Base-by-base conservation (phyloP, 2,329 filamentous ascomycete genomes). In the Fusarium kyushuense region DNA sequence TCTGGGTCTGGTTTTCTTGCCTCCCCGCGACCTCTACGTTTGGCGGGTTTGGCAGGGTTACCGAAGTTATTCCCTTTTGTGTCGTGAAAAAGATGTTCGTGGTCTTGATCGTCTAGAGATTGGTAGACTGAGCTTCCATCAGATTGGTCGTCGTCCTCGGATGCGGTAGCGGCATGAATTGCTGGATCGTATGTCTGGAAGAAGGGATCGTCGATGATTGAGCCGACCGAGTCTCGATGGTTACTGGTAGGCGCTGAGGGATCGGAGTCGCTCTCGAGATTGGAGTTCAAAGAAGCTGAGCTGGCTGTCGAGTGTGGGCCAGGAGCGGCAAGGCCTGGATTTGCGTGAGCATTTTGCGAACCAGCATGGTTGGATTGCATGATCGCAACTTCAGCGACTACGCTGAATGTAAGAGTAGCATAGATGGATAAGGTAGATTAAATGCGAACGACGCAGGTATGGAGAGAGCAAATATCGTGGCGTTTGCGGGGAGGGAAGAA, bases 181-280 rank as follows among this genome's bases (percentile, higher is more conserved):
- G 74, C 67, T 32, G 69, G 70, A 74, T 83, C 77, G 67, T 83
- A 82, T 66, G 80, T 81, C 70, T 82, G 81, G 77, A 86, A 84
- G 75, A 87, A 86, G 30, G 84, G 84, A 67, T 87, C 84, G 80
- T 87, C 83, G 73, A 85, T 78, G 63, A 87, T 84, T 61, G 84
- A 86, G 51, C 80, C 76, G 66, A 86, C 77, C 19, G 85, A 88
- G 70, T 84, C 82, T 63, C 84, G 80, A 70, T 77, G 76, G 46
- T 53, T 71, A 56, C 49, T 65, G 54, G 53, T 35, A 32, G 58
- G 53, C 36, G 57, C 59, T 38, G 54, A 64, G 47, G 67, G 64
- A 54, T 70, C 67, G 54, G 57, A 62, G 61, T 68, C 51, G 58
- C 60, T 63, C 36, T 71, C 69, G 63, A 71, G 67, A 30, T 74